These are phyloP conservation scores for Mycena haematopus DNA, from an alignment of 768 basidiomycete species.

Conservation along the genomic window DNA sequence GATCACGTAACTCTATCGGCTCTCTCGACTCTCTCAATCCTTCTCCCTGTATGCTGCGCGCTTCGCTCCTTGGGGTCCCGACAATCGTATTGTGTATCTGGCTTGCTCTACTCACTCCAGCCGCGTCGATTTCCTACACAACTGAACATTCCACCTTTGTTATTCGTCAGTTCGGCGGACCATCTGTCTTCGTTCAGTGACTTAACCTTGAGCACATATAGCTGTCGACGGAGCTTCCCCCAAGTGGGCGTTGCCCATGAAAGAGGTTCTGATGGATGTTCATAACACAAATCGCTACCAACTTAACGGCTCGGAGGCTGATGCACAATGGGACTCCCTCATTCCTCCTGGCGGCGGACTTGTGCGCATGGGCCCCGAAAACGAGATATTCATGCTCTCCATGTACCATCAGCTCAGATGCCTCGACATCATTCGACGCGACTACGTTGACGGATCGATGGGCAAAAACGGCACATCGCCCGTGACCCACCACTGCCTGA, in stretches of 20 bases:
- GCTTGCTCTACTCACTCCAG: no score
- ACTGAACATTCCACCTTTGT: neutral
- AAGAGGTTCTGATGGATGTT: constrained; percentile 32
- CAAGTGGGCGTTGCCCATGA: constrained; percentile 34
- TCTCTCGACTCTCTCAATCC: no score
- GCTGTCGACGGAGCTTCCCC: constrained; percentile 1
- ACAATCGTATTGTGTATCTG: no score
- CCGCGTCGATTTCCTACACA: no score
- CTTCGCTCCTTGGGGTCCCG: no score
- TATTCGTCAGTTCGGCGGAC: neutral
- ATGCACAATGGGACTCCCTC: constrained; percentile 32
- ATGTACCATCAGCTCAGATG: constrained; percentile 41
- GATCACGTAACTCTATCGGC: no score
- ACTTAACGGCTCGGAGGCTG: constrained; percentile 29
- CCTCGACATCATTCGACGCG: constrained; percentile 38
- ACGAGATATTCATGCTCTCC: constrained; percentile 39
- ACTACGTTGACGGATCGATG: constrained; percentile 20
- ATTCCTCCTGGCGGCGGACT: constrained; percentile 33
- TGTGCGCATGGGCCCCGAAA: constrained; percentile 33
- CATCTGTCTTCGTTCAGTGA: no score
- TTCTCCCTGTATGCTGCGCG: no score
- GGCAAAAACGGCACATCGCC: neutral
- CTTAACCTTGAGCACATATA: neutral
- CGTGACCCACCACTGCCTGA: constrained; percentile 30
- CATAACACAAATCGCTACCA: constrained; percentile 34